phyloP scores from a whole-genome alignment of 1,284 basidiomycete genomes.

The Paramarasmius palmivorus region DNA sequence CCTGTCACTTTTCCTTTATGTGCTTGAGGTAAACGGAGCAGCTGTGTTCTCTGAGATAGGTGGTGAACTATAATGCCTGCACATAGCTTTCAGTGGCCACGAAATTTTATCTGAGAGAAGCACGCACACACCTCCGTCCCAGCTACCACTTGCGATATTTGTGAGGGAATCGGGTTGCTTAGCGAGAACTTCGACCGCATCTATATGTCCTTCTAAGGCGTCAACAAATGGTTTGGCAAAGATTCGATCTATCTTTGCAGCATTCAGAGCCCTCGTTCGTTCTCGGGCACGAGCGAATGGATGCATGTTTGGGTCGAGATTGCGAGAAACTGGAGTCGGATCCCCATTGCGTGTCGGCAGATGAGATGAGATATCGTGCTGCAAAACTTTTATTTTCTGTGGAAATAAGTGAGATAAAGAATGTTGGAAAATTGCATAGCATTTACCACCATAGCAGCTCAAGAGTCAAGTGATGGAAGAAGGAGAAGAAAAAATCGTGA shows the following conservation, averaged over 20 bases:
- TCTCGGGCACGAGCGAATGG: constrained; percentile 93
- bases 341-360: constrained; percentile 74
- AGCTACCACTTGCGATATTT: constrained; percentile 90
- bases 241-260: constrained; percentile 95
- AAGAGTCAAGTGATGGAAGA: no score
- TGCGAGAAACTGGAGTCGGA: constrained; percentile 86
- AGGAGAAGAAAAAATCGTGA: not conserved
- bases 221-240: constrained; percentile 97
- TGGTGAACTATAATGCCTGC: constrained; percentile 89
- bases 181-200: constrained; percentile 90
- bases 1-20: constrained; percentile 95
- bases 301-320: constrained; percentile 92
- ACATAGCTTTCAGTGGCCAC: not conserved
- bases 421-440: not conserved
- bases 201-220: constrained; percentile 89
- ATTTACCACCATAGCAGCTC: constrained; percentile 10
- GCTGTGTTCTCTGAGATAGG: constrained; percentile 66
- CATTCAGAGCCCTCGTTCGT: constrained; percentile 92
- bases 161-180: constrained; percentile 80
- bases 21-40: constrained; percentile 75
- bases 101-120: not conserved
- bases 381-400: constrained; percentile 87
- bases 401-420: not conserved
- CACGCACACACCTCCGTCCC: constrained; percentile 82
- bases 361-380: constrained; percentile 80